These are phyloP conservation scores for Nasturtium officinale DNA, from an alignment of 345 rosid genomes.

Conservation along the genomic window DNA sequence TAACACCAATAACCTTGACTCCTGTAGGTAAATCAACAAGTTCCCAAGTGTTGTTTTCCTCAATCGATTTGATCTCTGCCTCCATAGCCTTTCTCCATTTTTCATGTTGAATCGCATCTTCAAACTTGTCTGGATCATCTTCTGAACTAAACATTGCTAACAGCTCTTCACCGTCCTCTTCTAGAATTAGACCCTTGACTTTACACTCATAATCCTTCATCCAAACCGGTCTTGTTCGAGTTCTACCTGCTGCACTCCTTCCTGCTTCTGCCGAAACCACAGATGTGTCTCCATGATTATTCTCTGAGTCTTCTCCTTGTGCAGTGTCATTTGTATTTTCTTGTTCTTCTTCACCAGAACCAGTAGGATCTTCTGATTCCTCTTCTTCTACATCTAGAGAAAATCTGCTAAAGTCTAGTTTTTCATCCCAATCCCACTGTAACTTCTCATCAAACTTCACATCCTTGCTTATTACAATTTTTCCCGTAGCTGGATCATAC, in stretches of 20 bases:
- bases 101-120: background rate
- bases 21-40: background rate
- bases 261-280: background rate
- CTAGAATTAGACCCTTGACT: accelerated
- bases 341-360: background rate
- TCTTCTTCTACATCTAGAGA: too few relatives aligned
- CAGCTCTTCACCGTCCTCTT: background rate
- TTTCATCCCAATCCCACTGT: background rate
- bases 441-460: background rate
- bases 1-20: background rate
- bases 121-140: background rate
- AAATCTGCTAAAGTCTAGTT: too few relatives aligned
- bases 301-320: background rate
- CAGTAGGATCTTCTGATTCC: background rate
- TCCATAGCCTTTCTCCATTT: background rate
- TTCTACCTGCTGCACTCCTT: background rate
- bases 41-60: background rate
- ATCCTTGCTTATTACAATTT: background rate
- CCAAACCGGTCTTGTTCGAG: background rate
- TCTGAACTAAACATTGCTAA: background rate
- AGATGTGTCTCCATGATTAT: background rate
- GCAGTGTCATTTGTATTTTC: background rate
- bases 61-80: background rate
- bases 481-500: background rate
- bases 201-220: background rate